These are phyloP conservation scores for Pyrenula massariospora DNA, from an alignment of 495 filamentous ascomycete genomes.

Conservation along the genomic window DNA sequence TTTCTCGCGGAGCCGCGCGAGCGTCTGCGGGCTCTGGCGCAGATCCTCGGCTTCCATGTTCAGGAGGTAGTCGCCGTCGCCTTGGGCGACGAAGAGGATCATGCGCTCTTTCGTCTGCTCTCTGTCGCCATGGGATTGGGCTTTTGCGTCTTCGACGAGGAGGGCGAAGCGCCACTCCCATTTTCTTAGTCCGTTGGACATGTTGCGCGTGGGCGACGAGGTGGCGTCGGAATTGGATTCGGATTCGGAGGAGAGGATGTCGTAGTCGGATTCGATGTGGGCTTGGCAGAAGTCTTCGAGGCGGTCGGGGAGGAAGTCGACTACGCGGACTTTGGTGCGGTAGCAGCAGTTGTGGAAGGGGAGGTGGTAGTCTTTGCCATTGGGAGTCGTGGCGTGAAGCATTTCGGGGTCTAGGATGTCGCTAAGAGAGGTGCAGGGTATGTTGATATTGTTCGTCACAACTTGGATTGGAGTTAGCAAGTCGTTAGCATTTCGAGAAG, in stretches of 20 bases:
- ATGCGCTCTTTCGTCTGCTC: constrained; percentile 33
- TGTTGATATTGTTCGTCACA: constrained; percentile 24
- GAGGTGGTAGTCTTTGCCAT: constrained; percentile 31
- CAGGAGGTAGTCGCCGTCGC: constrained; percentile 53
- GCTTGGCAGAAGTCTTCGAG: constrained; percentile 64
- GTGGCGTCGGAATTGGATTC: constrained; percentile 22
- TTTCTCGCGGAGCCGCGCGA: constrained; percentile 50
- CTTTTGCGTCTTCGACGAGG: constrained; percentile 49
- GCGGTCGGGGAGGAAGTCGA: constrained; percentile 10
- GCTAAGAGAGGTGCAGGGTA: constrained; percentile 19
- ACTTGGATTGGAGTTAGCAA: constrained; percentile 27
- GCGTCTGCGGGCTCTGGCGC: constrained; percentile 25
- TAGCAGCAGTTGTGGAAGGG: constrained; percentile 72
- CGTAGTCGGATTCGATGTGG: constrained; percentile 22
- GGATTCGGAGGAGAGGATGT: constrained; percentile 29
- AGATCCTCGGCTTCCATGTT: constrained; percentile 58
- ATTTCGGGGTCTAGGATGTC: constrained; percentile 27
- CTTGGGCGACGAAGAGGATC: constrained; percentile 47
- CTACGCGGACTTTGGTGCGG: constrained; percentile 51
- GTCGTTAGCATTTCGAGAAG: constrained; percentile 1
- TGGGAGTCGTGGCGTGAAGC: constrained; percentile 40
- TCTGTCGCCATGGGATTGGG: constrained; percentile 17
- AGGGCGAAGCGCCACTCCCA: constrained; percentile 80
- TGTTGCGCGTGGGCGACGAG: constrained; percentile 1
- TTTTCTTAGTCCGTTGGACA: constrained; percentile 8